Evolutionary conservation across 345 rosid species (phyloP), one percentile per base, ranked within the genome.

Genomic region (Clausena lansium): DNA sequence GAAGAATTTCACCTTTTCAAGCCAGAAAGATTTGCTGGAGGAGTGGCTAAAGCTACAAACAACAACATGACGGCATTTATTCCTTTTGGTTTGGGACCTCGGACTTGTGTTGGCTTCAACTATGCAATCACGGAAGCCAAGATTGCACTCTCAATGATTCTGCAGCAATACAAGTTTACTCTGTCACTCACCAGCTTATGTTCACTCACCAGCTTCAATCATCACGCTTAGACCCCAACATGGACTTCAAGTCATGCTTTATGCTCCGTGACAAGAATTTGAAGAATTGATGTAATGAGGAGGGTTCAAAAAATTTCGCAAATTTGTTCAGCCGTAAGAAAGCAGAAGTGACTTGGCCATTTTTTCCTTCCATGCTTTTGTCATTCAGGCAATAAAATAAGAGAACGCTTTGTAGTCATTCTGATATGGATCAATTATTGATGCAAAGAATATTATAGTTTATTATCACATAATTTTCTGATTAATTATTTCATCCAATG

Each of bases 11-110:
- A 83, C 47, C 78, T 73, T 24, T 89, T 85, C 83, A 82, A 79
- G 69, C 91, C 91, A 19, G 84, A 87, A 72, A 82, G 93, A 73
- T 89, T 86, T 57, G 78, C 84, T 0, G 77, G 82, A 71, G 91
- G 89, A 14, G 69, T 85, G 3, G 86, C 85, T 50, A 85, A 82
- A 52, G 91, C 92, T 47, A 86, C 87, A 66, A 79, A 74, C 58
- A 78, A 84, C 67, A 86, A 81, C 63, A 32, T 38, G 1, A 79
- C 75, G 4, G 87, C 79, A 50, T 89, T 78, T 75, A n/a, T 85
- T 22, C 89, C 89, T 2, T 87, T 86, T 35, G 83, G 85, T 2
- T 27, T 82, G 77, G 93, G 89, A 68, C 74, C 87, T 45, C 78
- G 86, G 70, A 78, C 47, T 32, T 86, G 89, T 13, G 88, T 80